phyloP scores from a whole-genome alignment of 1,284 basidiomycete genomes.

The Meira miltonrushii region DNA sequence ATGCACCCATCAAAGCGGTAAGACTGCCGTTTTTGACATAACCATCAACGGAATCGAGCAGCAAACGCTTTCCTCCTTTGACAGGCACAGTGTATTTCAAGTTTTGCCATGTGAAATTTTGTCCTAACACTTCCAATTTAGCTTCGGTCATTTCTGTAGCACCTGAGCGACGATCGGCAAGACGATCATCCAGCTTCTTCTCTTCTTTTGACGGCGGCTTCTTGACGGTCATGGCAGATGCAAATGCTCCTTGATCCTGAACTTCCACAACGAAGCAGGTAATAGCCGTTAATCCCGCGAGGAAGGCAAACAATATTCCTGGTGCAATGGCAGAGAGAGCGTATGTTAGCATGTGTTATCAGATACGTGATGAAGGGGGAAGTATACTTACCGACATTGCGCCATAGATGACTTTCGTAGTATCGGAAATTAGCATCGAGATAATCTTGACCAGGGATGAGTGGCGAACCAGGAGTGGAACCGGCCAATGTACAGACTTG shows the following conservation, averaged over 20 bases:
- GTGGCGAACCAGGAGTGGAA: slow-evolving; percentile 49
- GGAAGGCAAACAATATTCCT: slow-evolving; percentile 26
- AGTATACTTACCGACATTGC: slow-evolving; percentile 53
- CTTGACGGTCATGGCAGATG: slow-evolving; percentile 48
- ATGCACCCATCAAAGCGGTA: slow-evolving; percentile 68
- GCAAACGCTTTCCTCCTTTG: slow-evolving; percentile 59
- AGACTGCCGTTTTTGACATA: slow-evolving; percentile 74
- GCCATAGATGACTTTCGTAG: slow-evolving; percentile 56
- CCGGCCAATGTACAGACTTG: slow-evolving; percentile 56
- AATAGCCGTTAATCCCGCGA: slow-evolving; percentile 33
- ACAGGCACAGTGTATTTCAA: slow-evolving; percentile 57
- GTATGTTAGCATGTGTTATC: slow-evolving; percentile 16
- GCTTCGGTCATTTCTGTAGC: slow-evolving; percentile 26
- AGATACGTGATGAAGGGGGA: no score
- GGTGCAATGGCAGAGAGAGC: no score
- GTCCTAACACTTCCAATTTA: slow-evolving; percentile 34
- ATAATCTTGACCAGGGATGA: slow-evolving; percentile 56
- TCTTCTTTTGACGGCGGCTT: slow-evolving; percentile 39
- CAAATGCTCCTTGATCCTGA: slow-evolving; percentile 33
- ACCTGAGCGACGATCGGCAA: slow-evolving; percentile 21
- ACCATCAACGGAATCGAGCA: slow-evolving; percentile 74
- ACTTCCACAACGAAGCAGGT: slow-evolving; percentile 36
- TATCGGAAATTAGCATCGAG: slow-evolving; percentile 64
- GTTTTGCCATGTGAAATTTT: slow-evolving; percentile 55
- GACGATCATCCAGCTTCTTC: slow-evolving; percentile 29